Evolutionary conservation across 2,329 filamentous ascomycete genomes (phyloP).

Genomic region (Ophiostoma tasmaniense): DNA sequence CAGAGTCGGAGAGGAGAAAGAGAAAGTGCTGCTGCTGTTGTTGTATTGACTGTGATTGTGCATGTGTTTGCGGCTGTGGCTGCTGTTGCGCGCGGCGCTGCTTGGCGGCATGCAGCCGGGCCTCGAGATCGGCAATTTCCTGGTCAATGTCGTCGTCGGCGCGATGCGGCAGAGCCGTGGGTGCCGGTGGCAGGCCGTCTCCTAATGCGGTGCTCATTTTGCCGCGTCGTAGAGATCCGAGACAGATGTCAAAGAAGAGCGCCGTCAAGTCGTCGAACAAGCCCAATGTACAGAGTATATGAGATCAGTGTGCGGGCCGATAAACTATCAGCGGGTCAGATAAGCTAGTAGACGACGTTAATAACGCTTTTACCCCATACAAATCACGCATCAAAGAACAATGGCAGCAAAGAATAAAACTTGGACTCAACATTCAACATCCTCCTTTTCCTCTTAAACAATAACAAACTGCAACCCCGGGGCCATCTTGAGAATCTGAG

Average conservation of each 20-base stretch:
- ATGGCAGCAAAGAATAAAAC: neutral
- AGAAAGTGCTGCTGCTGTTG: conserved; percentile 50
- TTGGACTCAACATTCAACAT: neutral
- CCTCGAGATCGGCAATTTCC: conserved; percentile 53
- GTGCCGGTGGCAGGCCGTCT: neutral
- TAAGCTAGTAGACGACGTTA: neutral
- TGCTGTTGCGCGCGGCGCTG: conserved; percentile 25
- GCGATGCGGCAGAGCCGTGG: neutral
- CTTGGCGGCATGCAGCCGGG: conserved; percentile 36
- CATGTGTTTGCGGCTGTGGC: neutral
- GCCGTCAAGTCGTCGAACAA: neutral
- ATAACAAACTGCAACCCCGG: neutral
- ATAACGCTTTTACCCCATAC: neutral
- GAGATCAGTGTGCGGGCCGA: neutral
- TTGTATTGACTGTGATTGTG: conserved; percentile 18
- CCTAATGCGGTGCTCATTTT: neutral
- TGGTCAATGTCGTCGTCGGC: conserved; percentile 30
- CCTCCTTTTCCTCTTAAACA: neutral
- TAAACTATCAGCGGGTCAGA: conserved; percentile 1
- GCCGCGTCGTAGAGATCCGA: neutral
- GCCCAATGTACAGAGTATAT: neutral
- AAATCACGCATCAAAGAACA: no score
- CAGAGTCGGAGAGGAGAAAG: conserved; percentile 71
- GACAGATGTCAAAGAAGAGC: no score
- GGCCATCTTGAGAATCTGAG: neutral